Evolutionary conservation across 164 flowering plant species (phyloP), one percentile per base, ranked within the genome.

Genomic region (Vitis cinerea): DNA sequence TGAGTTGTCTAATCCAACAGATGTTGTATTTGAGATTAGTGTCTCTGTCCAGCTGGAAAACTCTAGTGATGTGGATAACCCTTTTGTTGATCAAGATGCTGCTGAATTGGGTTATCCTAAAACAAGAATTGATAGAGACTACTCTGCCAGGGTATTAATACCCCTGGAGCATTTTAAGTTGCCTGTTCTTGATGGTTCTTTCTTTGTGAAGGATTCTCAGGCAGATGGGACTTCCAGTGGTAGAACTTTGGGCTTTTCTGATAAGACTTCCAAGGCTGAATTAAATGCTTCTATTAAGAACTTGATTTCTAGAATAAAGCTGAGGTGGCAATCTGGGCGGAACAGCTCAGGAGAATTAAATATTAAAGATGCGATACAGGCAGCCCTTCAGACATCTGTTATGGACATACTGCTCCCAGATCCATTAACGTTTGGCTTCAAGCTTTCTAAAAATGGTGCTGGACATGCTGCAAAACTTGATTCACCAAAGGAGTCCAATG

Each of bases 151-250:
- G 82, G 99, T 96, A 50, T 77, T 96, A 59, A 93, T 96, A 72
- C 99, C 99, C 13, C 80, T 96, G 66, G 97, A 93, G 78, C 98
- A 96, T 79, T 96, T 96, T 68, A 96, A 96, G 77, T 78, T 96
- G 59, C 97, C 99, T 47, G 74, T 93, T 72, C 94, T 96, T 64
- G 99, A 93, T 78, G 89, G 87, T 64, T 85, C 97, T 4, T 89
- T 90, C 65, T 86, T 96, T 14, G 6, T 68, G 23, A 90, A 89
- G 72, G 90, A 90, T 74, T 71, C 81, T 63, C 82, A 71, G 50
- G 61, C 64, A 31, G 85, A 83, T 81, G 90, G 86, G 11, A 31
- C 71, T 56, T 14, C 62, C 0, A 66, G 72, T 50, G 69, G 80
- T 76, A 75, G 82, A 78, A 81, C 59, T 79, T 74, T 79, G 49